These are phyloP conservation scores for Aureobasidium leucospermi DNA, from an alignment of 2,329 filamentous ascomycete genomes.

Conservation along the genomic window DNA sequence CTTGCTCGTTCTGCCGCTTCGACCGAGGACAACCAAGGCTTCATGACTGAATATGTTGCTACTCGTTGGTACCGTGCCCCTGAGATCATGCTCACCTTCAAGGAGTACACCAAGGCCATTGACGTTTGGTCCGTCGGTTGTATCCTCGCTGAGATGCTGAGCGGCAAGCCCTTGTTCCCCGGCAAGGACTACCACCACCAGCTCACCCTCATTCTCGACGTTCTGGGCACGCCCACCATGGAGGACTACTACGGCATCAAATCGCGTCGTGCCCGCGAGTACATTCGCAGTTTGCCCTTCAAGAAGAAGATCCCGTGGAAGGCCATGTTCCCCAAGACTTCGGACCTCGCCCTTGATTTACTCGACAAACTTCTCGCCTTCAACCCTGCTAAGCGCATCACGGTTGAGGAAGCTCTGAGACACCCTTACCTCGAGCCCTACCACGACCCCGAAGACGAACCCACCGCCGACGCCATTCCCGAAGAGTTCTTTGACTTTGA, in stretches of 20 bases:
- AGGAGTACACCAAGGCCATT: conserved; percentile 99
- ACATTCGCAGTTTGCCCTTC: conserved; percentile 71
- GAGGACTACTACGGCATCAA: conserved; percentile 99
- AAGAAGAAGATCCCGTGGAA: conserved; percentile 84
- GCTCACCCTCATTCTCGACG: conserved; percentile 91
- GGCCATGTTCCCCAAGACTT: conserved; percentile 97
- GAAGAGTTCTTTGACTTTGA: conserved; percentile 99
- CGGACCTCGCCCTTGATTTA: conserved; percentile 87
- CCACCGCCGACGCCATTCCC: conserved; percentile 89
- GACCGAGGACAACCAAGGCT: conserved; percentile 98
- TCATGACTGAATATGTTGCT: conserved; percentile 99
- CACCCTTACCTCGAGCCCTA: conserved; percentile 98
- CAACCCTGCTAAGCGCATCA: conserved; percentile 98
- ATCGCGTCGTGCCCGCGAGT: conserved; percentile 91
- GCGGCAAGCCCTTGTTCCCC: conserved; percentile 94
- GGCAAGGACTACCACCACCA: conserved; percentile 99
- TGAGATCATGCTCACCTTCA: conserved; percentile 99
- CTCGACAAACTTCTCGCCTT: conserved; percentile 94
- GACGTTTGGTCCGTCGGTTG: conserved; percentile 99
- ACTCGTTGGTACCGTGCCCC: conserved; percentile 98
- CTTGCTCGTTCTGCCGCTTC: conserved; percentile 87
- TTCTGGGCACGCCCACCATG: conserved; percentile 97
- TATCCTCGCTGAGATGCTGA: conserved; percentile 97
- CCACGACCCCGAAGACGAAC: conserved; percentile 97
- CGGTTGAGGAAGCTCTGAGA: conserved; percentile 91